phyloP scores from a whole-genome alignment of 2,329 filamentous ascomycete species.

The Colletotrichum theobromicola region DNA sequence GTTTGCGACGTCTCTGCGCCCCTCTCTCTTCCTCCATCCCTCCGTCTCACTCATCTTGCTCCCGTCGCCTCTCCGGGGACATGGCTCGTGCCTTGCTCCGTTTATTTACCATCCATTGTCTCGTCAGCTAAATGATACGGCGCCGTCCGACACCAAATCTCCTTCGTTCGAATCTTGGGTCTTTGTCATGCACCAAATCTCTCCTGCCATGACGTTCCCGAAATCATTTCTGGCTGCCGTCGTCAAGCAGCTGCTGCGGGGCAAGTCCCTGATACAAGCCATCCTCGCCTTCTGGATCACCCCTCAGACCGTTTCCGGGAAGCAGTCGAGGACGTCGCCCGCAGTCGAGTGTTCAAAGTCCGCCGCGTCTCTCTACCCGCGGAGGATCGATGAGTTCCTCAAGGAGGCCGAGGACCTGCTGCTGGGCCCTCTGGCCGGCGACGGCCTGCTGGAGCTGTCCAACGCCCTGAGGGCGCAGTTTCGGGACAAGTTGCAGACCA shows the following conservation, averaged over 20 bases:
- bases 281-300: constrained; percentile 42
- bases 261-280: constrained; percentile 64
- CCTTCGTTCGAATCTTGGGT: not conserved
- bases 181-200: constrained; percentile 54
- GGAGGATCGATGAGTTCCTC: constrained; percentile 57
- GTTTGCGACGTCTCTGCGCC: constrained; percentile 11
- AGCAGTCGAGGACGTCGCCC: not conserved
- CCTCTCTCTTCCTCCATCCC: not conserved
- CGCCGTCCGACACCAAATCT: not conserved
- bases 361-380: constrained; percentile 25
- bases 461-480: constrained; percentile 60
- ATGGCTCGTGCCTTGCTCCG: constrained; percentile 14
- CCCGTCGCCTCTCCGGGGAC: not conserved
- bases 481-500: constrained; percentile 53
- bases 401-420: constrained; percentile 60
- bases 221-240: constrained; percentile 59
- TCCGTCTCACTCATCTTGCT: not conserved
- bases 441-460: constrained; percentile 52
- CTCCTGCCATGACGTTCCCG: constrained; percentile 63
- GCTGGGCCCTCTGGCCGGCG: constrained; percentile 50
- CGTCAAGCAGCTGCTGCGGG: constrained; percentile 62
- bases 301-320: constrained; percentile 5
- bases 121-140: constrained; percentile 24
- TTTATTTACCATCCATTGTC: constrained; percentile 19
- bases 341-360: not conserved